Evolutionary conservation across 208 protist species (phyloP).

Genomic region (Dictyostelium gargantuum): DNA sequence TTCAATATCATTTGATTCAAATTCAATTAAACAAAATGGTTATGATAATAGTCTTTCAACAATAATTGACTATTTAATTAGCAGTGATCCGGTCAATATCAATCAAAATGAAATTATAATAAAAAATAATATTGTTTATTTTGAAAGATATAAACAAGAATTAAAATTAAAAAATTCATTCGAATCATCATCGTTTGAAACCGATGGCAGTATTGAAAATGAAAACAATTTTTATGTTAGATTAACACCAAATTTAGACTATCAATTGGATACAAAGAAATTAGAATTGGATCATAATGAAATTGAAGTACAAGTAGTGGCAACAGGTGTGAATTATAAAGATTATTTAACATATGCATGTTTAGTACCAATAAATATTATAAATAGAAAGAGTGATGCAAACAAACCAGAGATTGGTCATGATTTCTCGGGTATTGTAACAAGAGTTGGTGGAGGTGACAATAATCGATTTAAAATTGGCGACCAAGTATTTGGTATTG

Average conservation of each 20-base stretch:
- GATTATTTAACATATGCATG: background rate
- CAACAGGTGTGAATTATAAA: conserved; percentile 2
- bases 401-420: conserved; percentile 50
- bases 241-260: background rate
- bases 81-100: background rate
- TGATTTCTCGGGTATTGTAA: conserved; percentile 78
- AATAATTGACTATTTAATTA: background rate
- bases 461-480: conserved; percentile 54
- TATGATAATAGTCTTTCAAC: background rate
- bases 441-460: conserved; percentile 29
- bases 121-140: background rate
- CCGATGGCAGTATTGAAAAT: too few relatives aligned
- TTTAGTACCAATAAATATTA: too few relatives aligned
- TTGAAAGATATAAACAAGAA: background rate
- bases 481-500: conserved; percentile 72
- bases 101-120: background rate
- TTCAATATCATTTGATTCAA: background rate
- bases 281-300: background rate
- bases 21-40: background rate
- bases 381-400: too few relatives aligned
- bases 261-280: background rate
- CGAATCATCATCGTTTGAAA: background rate
- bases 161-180: background rate
- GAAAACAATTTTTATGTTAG: background rate
- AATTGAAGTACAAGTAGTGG: background rate